A percentile compares a stretch with the other conserved stretches of the same genome.
phyloP scores from a whole-genome alignment of 495 filamentous ascomycete genomes.

The Aspergillus ostianus region DNA sequence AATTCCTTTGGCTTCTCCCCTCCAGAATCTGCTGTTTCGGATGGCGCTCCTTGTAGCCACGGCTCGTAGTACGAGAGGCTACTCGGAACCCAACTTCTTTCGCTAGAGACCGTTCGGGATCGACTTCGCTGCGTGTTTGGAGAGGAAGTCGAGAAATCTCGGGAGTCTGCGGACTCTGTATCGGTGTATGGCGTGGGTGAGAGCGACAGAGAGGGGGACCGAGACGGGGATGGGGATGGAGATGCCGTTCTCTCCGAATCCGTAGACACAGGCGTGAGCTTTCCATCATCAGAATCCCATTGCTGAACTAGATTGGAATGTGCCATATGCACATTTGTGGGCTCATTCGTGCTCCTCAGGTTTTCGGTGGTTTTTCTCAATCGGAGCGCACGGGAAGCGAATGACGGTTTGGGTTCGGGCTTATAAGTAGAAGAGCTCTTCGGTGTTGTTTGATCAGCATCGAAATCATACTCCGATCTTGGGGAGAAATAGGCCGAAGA shows the following conservation, averaged over 20 bases:
- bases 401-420: neutral
- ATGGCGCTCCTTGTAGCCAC: conserved; percentile 43
- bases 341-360: conserved; percentile 16
- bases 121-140: conserved; percentile 30
- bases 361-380: conserved; percentile 11
- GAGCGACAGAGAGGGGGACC: neutral
- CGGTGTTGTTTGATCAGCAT: conserved; percentile 8
- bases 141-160: conserved; percentile 20
- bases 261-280: conserved; percentile 13
- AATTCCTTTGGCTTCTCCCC: conserved; percentile 27
- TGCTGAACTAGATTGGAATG: conserved; percentile 38
- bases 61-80: conserved; percentile 43
- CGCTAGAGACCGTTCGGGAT: conserved; percentile 42
- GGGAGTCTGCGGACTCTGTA: conserved; percentile 11
- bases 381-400: neutral
- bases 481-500: conserved; percentile 36
- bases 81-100: conserved; percentile 43
- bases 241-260: conserved; percentile 16
- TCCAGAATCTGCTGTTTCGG: conserved; percentile 29
- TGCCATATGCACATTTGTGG: conserved; percentile 39
- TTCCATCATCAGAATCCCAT: conserved; percentile 24
- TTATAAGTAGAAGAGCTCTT: conserved; percentile 8
- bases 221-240: conserved; percentile 13
- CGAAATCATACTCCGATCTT: conserved; percentile 17
- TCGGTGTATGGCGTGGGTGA: conserved; percentile 18